Evolutionary conservation across 768 basidiomycete genomes (phyloP).

Genomic region (Mycena albidolilacea): DNA sequence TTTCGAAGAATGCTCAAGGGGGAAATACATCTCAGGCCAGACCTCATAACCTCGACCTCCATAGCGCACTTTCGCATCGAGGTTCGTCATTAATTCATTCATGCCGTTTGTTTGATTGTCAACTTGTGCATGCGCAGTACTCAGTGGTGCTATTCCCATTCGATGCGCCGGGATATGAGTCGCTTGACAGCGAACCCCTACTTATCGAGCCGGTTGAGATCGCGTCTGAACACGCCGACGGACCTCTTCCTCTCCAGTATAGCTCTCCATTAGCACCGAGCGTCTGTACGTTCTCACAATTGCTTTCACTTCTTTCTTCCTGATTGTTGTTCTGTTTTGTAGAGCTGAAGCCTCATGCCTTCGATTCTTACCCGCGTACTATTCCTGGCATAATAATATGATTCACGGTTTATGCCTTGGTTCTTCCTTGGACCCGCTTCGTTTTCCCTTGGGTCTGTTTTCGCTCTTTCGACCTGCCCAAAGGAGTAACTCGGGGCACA

Average conservation of each 20-base stretch:
- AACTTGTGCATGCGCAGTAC: constrained; percentile 47
- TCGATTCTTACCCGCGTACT: constrained; percentile 9
- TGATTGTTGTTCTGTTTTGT: constrained; percentile 22
- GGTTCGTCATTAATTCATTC: constrained; percentile 43
- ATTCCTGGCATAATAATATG: constrained; percentile 26
- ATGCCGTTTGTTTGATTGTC: neutral
- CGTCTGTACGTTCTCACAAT: constrained; percentile 21
- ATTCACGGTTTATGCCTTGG: constrained; percentile 12
- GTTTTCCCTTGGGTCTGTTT: neutral
- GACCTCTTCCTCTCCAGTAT: constrained; percentile 49
- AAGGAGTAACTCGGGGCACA: constrained; percentile 21
- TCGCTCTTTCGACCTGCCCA: constrained; percentile 4
- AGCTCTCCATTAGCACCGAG: constrained; percentile 42
- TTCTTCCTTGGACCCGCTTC: neutral
- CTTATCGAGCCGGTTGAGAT: constrained; percentile 52
- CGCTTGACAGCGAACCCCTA: constrained; percentile 44
- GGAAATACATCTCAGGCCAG: constrained; percentile 54
- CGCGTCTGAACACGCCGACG: constrained; percentile 48
- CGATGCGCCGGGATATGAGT: constrained; percentile 49
- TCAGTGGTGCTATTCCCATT: constrained; percentile 56
- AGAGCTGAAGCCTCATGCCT: neutral
- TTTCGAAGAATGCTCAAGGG: constrained; percentile 48
- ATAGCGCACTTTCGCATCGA: constrained; percentile 57
- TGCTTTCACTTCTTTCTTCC: neutral
- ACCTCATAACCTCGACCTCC: constrained; percentile 54